Percentiles rank a stretch among this genome's conserved stretches.
Evolutionary conservation across 805 yeast genomes (phyloP).

Genomic region (Yarrowia divulgata): DNA sequence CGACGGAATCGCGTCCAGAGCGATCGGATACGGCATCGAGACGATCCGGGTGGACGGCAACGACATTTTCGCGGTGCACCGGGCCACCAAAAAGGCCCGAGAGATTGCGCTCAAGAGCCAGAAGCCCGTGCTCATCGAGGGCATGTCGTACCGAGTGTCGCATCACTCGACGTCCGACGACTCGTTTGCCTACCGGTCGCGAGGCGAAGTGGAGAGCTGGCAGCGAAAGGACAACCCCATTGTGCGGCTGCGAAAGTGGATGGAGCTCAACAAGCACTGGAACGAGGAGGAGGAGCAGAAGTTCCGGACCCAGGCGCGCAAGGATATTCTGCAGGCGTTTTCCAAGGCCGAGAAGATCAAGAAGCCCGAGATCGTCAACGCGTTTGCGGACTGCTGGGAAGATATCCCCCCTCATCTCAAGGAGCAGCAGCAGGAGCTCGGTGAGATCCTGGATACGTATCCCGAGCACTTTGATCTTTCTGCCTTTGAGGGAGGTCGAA

Average conservation of each 20-base stretch:
- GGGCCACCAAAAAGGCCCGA: conserved; percentile 47
- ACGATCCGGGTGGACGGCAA: conserved; percentile 52
- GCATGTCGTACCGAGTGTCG: conserved; percentile 51
- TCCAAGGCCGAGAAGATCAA: conserved; percentile 48
- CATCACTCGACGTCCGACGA: conserved; percentile 52
- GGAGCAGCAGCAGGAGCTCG: conserved; percentile 48
- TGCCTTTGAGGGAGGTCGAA: conserved; percentile 45
- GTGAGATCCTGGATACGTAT: conserved; percentile 46
- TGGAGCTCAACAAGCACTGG: conserved; percentile 48
- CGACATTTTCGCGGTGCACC: conserved; percentile 48
- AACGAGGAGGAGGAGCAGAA: conserved; percentile 47
- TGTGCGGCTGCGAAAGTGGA: conserved; percentile 49
- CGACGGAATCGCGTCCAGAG: conserved; percentile 51
- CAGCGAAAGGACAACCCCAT: conserved; percentile 50
- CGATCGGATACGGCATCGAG: conserved; percentile 50
- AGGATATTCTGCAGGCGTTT: conserved; percentile 46
- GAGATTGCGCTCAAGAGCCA: conserved; percentile 45
- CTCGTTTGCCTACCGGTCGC: conserved; percentile 50
- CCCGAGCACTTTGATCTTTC: conserved; percentile 48
- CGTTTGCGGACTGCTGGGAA: conserved; percentile 47
- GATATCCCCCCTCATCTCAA: conserved; percentile 44
- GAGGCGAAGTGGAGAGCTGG: conserved; percentile 50
- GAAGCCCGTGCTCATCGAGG: conserved; percentile 49
- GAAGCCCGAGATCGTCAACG: conserved; percentile 46
- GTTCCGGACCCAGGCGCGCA: conserved; percentile 44